Evolutionary conservation across 176 grass and related monocot genomes (phyloP).

Genomic region (Tillandsia leiboldiana): DNA sequence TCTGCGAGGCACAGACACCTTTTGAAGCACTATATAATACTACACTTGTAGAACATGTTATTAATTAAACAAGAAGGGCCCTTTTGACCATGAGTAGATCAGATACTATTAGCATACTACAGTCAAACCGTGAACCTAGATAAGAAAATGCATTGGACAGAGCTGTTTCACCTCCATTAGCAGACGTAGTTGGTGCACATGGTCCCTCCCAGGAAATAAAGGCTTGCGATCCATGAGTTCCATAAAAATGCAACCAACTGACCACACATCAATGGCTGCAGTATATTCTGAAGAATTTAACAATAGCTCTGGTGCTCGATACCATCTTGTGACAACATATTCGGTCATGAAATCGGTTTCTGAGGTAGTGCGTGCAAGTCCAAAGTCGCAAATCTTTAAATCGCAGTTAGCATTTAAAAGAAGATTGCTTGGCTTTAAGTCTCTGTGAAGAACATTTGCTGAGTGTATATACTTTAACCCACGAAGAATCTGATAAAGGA

Average conservation of each 20-base stretch:
- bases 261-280: slow-evolving; percentile 98
- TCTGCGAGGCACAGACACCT: too few relatives aligned
- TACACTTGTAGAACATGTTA: neutral
- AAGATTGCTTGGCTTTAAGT: slow-evolving; percentile 99
- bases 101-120: neutral
- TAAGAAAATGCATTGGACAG: slow-evolving; percentile 12
- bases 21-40: too few relatives aligned
- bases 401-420: slow-evolving; percentile 99
- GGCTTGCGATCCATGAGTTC: slow-evolving; percentile 94
- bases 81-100: neutral
- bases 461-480: slow-evolving; percentile 99
- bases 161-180: slow-evolving; percentile 62
- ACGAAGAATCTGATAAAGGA: slow-evolving; percentile 99
- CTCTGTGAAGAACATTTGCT: slow-evolving; percentile 95
- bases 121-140: neutral
- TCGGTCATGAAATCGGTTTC: slow-evolving; percentile 99
- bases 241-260: slow-evolving; percentile 99
- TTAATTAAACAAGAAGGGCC: neutral
- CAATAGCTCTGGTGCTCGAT: slow-evolving; percentile 85
- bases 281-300: slow-evolving; percentile 97
- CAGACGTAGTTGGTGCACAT: slow-evolving; percentile 89
- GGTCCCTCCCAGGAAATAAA: slow-evolving; percentile 93
- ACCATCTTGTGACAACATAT: slow-evolving; percentile 99
- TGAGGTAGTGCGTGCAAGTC: slow-evolving; percentile 93
- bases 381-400: slow-evolving; percentile 98